Evolutionary conservation across 176 grass and related monocot genomes (phyloP).

Genomic region (Thinopyrum elongatum): DNA sequence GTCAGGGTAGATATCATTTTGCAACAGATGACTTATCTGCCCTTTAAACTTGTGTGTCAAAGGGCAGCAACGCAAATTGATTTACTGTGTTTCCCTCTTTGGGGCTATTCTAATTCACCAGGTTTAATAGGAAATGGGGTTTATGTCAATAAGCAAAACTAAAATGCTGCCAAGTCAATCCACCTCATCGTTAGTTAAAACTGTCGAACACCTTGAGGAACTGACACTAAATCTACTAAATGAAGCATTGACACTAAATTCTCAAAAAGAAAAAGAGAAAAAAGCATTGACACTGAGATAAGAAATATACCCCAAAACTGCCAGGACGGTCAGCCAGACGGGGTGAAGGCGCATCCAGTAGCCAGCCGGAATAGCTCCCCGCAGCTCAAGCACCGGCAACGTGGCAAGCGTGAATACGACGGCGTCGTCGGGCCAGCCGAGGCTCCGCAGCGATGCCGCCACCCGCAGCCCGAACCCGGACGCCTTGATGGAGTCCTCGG

Average conservation of each 20-base stretch:
- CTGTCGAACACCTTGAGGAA: background rate
- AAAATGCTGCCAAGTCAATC: background rate
- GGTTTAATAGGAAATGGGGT: background rate
- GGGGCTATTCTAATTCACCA: background rate
- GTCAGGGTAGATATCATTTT: too few relatives aligned
- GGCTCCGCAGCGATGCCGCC: conserved; percentile 56
- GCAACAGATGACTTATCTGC: background rate
- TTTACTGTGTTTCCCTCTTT: background rate
- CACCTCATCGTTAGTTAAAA: background rate
- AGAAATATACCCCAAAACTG: too few relatives aligned
- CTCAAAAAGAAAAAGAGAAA: too few relatives aligned
- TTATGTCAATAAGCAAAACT: background rate
- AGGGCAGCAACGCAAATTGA: background rate
- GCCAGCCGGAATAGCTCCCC: conserved; percentile 80
- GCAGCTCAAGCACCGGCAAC: conserved; percentile 81
- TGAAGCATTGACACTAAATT: too few relatives aligned
- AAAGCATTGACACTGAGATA: too few relatives aligned
- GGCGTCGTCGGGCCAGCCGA: conserved; percentile 78
- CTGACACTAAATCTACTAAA: background rate
- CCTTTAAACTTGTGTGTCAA: background rate
- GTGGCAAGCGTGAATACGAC: conserved; percentile 75
- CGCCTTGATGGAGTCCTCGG: conserved; percentile 60
- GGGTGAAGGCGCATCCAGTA: conserved; percentile 90
- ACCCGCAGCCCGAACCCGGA: conserved; percentile 81
- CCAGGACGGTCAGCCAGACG: conserved; percentile 61